A percentile compares a stretch with the other conserved stretches of the same genome.
phyloP scores from a whole-genome alignment of 2,329 filamentous ascomycete species.

The Aspergillus fumigatus region DNA sequence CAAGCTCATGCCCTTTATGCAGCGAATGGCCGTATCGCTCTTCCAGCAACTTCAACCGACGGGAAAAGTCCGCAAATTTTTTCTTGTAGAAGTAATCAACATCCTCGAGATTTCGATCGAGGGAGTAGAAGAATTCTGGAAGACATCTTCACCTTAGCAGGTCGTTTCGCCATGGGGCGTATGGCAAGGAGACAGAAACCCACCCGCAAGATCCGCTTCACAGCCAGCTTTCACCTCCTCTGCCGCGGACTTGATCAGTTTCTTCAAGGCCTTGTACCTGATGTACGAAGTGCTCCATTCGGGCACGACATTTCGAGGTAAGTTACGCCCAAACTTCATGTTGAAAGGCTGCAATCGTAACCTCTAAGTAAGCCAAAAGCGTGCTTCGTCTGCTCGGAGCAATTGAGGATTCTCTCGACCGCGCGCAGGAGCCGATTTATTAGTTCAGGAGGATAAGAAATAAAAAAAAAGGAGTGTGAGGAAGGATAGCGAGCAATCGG shows the following conservation, averaged over 20 bases:
- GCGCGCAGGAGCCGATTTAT: not conserved
- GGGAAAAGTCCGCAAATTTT: slow-evolving; percentile 79
- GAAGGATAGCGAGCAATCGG: not conserved
- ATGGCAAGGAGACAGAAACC: slow-evolving; percentile 32
- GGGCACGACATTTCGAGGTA: slow-evolving; percentile 47
- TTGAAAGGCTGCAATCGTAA: slow-evolving; percentile 12
- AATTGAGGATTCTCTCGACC: not conserved
- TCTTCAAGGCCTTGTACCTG: slow-evolving; percentile 66
- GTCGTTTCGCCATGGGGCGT: slow-evolving; percentile 6
- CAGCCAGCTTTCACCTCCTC: slow-evolving; percentile 64
- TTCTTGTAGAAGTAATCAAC: slow-evolving; percentile 97
- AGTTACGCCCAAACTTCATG: slow-evolving; percentile 50
- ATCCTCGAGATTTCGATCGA: slow-evolving; percentile 95
- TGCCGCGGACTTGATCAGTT: slow-evolving; percentile 78
- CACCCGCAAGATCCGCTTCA: slow-evolving; percentile 86
- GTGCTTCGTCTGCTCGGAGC: not conserved
- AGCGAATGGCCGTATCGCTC: slow-evolving; percentile 76
- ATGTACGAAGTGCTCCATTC: slow-evolving; percentile 50
- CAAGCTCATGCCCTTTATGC: slow-evolving; percentile 66
- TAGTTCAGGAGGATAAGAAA: not conserved
- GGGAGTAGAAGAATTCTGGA: slow-evolving; percentile 90
- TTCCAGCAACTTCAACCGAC: slow-evolving; percentile 79
- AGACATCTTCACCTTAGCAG: slow-evolving; percentile 19
- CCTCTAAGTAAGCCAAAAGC: not conserved
- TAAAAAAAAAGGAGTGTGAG: not conserved